Conservation (phyloP, 345 rosid species). For the Heritiera littoralis region DNA sequence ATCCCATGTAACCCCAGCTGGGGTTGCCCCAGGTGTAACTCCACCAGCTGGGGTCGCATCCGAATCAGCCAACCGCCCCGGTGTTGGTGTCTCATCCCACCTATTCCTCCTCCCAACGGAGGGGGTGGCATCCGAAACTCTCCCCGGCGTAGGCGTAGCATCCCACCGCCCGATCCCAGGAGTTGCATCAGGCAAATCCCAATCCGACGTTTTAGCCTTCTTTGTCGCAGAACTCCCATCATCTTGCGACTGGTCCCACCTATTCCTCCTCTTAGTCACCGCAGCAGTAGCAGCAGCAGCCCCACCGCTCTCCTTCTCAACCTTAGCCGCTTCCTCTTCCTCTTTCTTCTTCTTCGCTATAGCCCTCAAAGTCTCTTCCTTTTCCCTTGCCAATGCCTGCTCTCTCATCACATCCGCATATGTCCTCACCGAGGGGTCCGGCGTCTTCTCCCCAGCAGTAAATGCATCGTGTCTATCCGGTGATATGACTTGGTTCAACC, state of each 20-base stretch:
- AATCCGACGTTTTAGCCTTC: slow-evolving; percentile 80
- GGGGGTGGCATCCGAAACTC: slow-evolving; percentile 79
- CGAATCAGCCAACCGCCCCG: slow-evolving; percentile 83
- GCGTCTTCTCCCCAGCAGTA: slow-evolving; percentile 91
- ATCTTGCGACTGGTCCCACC: slow-evolving; percentile 92
- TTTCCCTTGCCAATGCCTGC: slow-evolving; percentile 62
- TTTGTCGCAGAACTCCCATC: slow-evolving; percentile 53
- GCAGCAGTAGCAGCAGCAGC: slow-evolving; percentile 39
- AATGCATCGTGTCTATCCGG: slow-evolving; percentile 94
- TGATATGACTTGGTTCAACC: slow-evolving; percentile 79
- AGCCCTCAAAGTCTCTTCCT: slow-evolving; percentile 55
- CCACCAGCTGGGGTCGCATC: slow-evolving; percentile 92
- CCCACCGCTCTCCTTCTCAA: slow-evolving; percentile 39
- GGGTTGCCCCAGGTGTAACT: slow-evolving; percentile 91
- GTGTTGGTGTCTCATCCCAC: slow-evolving; percentile 99
- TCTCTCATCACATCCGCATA: slow-evolving; percentile 89
- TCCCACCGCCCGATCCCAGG: slow-evolving; percentile 94
- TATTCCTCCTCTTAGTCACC: slow-evolving; percentile 73
- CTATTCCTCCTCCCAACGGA: slow-evolving; percentile 76
- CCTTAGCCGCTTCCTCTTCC: slow-evolving; percentile 72
- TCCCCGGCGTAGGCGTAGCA: slow-evolving; percentile 86
- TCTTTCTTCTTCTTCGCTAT: slow-evolving; percentile 74
- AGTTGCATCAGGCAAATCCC: slow-evolving; percentile 90
- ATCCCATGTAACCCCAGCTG: slow-evolving; percentile 94
- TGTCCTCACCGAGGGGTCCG: slow-evolving; percentile 72